Evolutionary conservation across 345 rosid genomes (phyloP).

Genomic region (Xanthoceras sorbifolium): DNA sequence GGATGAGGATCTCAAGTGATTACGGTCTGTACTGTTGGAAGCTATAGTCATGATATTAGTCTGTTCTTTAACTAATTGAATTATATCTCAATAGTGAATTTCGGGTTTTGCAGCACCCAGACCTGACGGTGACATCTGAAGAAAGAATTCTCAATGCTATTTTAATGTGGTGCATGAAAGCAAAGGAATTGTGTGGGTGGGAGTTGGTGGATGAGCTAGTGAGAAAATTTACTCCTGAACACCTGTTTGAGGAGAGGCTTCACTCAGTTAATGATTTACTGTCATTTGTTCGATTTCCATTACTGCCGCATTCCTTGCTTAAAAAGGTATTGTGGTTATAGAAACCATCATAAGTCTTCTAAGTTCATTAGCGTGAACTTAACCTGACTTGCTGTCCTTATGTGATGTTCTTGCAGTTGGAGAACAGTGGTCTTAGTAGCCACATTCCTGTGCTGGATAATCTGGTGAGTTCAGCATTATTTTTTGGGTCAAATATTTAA

Average conservation of each 20-base stretch:
- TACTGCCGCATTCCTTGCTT: slow-evolving; percentile 65
- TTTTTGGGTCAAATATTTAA: not conserved
- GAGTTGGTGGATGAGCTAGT: slow-evolving; percentile 63
- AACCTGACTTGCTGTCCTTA: slow-evolving; percentile 18
- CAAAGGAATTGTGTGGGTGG: slow-evolving; percentile 67
- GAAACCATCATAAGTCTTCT: not conserved
- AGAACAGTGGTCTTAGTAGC: slow-evolving; percentile 56
- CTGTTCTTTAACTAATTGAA: not conserved
- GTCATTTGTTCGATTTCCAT: slow-evolving; percentile 76
- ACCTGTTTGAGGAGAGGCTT: slow-evolving; percentile 66
- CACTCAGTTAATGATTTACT: slow-evolving; percentile 54
- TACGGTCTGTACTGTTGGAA: not conserved
- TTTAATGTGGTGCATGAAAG: slow-evolving; percentile 85
- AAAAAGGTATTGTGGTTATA: slow-evolving; percentile 55
- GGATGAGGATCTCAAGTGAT: not conserved
- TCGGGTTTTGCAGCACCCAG: slow-evolving; percentile 75
- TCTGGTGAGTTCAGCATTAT: slow-evolving; percentile 59
- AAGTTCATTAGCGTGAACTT: slow-evolving; percentile 1
- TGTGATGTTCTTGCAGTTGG: slow-evolving; percentile 59
- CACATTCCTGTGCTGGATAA: slow-evolving; percentile 39
- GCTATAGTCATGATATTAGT: slow-evolving; percentile 15
- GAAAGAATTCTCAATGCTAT: slow-evolving; percentile 89
- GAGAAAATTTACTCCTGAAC: slow-evolving; percentile 39
- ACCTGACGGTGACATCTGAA: slow-evolving; percentile 90
- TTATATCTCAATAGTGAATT: slow-evolving; percentile 23